phyloP scores from a whole-genome alignment of 306 rosid genomes.

The Ammopiptanthus mongolicus region DNA sequence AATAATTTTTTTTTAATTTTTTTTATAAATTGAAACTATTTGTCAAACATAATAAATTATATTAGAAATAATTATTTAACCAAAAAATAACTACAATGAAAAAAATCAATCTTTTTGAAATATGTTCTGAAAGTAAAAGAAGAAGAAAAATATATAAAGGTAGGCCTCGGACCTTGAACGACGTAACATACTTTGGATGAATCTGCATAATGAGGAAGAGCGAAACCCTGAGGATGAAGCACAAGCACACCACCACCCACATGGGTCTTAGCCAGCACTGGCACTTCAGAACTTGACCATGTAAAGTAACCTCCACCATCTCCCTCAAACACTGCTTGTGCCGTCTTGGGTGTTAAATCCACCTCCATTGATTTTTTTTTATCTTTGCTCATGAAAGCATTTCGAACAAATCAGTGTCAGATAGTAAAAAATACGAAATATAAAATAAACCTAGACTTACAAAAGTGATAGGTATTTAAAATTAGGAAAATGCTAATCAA shows the following conservation, averaged over 20 bases:
- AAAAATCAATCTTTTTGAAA: too few species aligned
- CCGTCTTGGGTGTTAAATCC: conserved; percentile 40
- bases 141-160: too few species aligned
- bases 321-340: conserved; percentile 32
- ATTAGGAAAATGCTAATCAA: too few species aligned
- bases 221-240: conserved; percentile 54
- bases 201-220: conserved; percentile 68
- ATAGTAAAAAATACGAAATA: too few species aligned
- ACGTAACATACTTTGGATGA: conserved; percentile 49
- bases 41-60: too few species aligned
- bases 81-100: too few species aligned
- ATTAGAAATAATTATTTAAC: too few species aligned
- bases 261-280: conserved; percentile 25
- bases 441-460: too few species aligned
- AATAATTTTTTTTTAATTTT: too few species aligned
- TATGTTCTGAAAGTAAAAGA: too few species aligned
- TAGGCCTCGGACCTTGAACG: conserved; percentile 37
- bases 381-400: background rate
- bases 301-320: conserved; percentile 59
- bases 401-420: background rate
- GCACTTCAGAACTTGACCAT: conserved; percentile 44
- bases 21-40: too few species aligned
- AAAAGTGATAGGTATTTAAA: too few species aligned
- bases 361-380: conserved; percentile 2
- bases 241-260: conserved; percentile 49